Evolutionary conservation across 257 asterid species (phyloP), one percentile per base, ranked within the genome.

Genomic region (Echites panduratus): DNA sequence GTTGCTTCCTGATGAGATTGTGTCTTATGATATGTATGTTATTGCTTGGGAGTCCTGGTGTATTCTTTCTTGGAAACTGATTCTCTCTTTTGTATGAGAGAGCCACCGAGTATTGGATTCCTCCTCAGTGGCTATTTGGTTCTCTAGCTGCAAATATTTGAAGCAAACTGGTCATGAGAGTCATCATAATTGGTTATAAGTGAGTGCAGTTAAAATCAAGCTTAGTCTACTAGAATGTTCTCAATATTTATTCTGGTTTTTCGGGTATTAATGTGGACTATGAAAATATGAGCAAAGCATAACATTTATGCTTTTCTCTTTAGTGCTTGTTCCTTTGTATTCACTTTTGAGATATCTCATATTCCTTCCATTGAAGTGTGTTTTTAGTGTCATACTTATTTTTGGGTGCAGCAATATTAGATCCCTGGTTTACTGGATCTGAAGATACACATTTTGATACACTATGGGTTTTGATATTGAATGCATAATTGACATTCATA

Each of bases 401-500:
- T 62, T 41, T 58, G 14, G 29, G 70, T 65, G 69, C 27, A 64
- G 61, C 74, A 43, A 27, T 57, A 38, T 41, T 26, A 68, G 75
- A 47, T 72, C 26, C 68, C 57, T 74, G 68, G 54, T 7, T 66
- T 71, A 68, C 72, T 70, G 67, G 77, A 73, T 54, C 70, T 58
- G 79, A 70, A 73, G 24, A 27, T 13, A 14, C 49, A 54, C 44
- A 44, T 32, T 47, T 68, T 65, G 65, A 38, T 47, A 59, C 24
- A 73, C 65, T 8, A 94, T 94, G 98, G 98, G 98, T 48, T 94
- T 89, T 75, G 98, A 94, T 80, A 91, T 88, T 3, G 96, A 91
- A 82, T 89, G 97, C 85, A 84, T 94, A 76, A 64, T 88, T 35
- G 90, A 94, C 87, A 87, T 94, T 58, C 94, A 86, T 35, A 84